Base-by-base conservation (phyloP, 805 yeast genomes). In the Ascoidea rubescens region DNA sequence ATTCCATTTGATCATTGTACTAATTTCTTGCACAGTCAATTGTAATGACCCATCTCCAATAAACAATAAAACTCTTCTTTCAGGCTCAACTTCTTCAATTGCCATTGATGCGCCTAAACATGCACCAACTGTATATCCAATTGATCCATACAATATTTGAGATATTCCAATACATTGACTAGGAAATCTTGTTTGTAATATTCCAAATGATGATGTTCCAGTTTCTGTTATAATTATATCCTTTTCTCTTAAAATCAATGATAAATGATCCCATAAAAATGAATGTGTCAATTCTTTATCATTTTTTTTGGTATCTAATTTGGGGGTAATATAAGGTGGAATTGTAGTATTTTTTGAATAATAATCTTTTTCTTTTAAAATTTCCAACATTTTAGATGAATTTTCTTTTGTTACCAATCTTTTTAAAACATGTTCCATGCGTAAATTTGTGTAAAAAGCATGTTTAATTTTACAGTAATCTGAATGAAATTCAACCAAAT, bases 1-100 rank as follows among this genome's bases (percentile, higher is more conserved):
- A 16, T 73, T 69, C 71, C 78, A 72, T 51, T 74, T 69, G 46
- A 78, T 61, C 75, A 78, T 76, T 31, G 84, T 75, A 5, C 83
- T 74, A 51, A 81, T 67, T 60, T 80, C 87, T 58, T 80, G 84
- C 37, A 77, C 82, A 0, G 87, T 79, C 60, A 81, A 69, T 63
- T 81, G 86, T 48, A 82, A 71, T 10, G 86, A 80, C 51, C 86
- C 87, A 60, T 81, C 87, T 57, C 87, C 87, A 46, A 80, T 77
- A 58, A 80, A 77, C 45, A 81, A 65, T 21, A 81, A 66, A 30
- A 79, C 83, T 59, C 86, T 67, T 52, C 71, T 70, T 30, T 64
- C 59, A 8, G 69, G 70, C 49, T 64, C 69, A 45, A 66, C 58
- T 10, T 81, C 86, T 52, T 69, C 68, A 10, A 74, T 73, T 1